Evolutionary conservation across 768 basidiomycete genomes (phyloP).

Genomic region (Boletellus sp.): DNA sequence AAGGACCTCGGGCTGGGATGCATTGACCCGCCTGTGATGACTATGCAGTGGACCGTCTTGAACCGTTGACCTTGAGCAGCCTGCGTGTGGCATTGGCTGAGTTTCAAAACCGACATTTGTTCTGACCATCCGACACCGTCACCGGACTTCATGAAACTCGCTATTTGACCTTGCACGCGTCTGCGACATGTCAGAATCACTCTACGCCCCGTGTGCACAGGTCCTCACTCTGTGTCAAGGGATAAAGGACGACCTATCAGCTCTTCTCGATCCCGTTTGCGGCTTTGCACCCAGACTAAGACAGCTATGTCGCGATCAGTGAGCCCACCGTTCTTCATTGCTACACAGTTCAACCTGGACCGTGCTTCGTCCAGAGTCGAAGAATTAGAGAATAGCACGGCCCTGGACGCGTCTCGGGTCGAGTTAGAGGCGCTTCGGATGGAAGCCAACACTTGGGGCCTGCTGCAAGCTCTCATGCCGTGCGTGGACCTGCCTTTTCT

Average conservation of each 20-base stretch:
- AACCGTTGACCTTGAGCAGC: too few relatives aligned
- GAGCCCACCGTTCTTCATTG: constrained; percentile 20
- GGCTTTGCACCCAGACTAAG: constrained; percentile 69
- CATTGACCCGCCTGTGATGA: too few relatives aligned
- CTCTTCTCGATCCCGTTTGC: constrained; percentile 58
- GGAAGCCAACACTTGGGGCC: constrained; percentile 79
- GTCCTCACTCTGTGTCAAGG: constrained; percentile 60
- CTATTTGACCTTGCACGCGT: background rate
- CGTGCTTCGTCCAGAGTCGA: constrained; percentile 39
- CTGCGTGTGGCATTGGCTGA: background rate
- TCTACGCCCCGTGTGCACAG: constrained; percentile 67
- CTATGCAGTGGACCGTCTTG: too few relatives aligned
- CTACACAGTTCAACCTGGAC: background rate
- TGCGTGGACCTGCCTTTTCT: constrained; percentile 35
- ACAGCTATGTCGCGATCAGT: constrained; percentile 56
- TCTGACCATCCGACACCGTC: background rate
- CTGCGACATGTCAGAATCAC: constrained; percentile 29
- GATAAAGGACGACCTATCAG: constrained; percentile 51
- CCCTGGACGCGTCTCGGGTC: constrained; percentile 37
- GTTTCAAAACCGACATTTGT: background rate
- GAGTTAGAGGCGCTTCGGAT: constrained; percentile 63
- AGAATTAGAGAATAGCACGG: constrained; percentile 45
- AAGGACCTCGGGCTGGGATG: too few relatives aligned
- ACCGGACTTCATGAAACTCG: background rate
- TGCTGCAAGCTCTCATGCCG: constrained; percentile 77